Base-by-base conservation (phyloP, 352 stramenopile species). In the Elongisporangium anandrum region DNA sequence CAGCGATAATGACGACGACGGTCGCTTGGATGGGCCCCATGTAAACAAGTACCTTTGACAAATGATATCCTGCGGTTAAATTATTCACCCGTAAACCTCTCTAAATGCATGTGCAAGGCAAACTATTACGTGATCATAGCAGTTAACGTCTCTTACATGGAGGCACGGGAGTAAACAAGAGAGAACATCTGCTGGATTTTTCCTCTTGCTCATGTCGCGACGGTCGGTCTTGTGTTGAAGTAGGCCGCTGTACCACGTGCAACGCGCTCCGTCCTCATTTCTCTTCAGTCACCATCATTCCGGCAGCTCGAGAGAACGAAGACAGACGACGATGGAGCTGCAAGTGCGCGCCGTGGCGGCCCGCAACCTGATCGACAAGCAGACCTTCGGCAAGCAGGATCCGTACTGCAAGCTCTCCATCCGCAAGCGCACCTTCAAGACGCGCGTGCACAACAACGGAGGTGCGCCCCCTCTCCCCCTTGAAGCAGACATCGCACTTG, bases 371-470 rank as follows among this genome's bases (percentile, higher is more conserved):
- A 59, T 90, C 20, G 81, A 92, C 70, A 90, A 90, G 63, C 85
- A 94, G 68, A 92, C 80, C 3, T 92, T 94, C 56, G 85, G 85
- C 60, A 90, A 88, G 56, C 85, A 94, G 57, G 85, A 94, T 57
- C 85, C 82, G 15, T 94, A 78, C 70, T 94, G 85, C 63, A 91
- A 89, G 56, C 64, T 94, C 50, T 65, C 66, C 7, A 63, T 94
- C 20, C 71, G 85, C 47, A 63, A 70, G 59, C 77, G 79, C 60
- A 87, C 63, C 23, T 82, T 85, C 68, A 87, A 77, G 69, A 94
- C 85, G 45, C 78, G 79, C 61, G 83, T 92, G 38, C 82, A 94
- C 65, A 79, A 94, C 73, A 94, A 94, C 69, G 85, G 85, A 61
- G 69, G 85, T 91, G 39, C 54, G 79, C 13, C 56, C 55, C 12